These are phyloP conservation scores for Ogataea henricii DNA, from an alignment of 805 yeast species.

Conservation along the genomic window DNA sequence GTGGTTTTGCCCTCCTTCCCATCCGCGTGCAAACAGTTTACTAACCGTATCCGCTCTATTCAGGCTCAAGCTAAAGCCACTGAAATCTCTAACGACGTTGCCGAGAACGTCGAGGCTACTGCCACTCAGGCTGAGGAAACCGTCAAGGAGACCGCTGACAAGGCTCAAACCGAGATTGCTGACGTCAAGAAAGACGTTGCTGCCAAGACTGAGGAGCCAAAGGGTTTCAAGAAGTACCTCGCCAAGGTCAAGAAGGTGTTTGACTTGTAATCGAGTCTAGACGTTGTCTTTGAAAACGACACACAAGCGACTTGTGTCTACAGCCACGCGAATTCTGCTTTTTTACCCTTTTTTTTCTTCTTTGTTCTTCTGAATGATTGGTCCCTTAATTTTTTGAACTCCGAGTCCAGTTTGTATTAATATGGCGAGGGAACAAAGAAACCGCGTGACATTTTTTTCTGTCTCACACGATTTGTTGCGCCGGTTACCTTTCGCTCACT, in stretches of 20 bases:
- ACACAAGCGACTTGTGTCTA: background rate
- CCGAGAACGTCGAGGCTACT: constrained; percentile 12
- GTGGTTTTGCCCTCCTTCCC: background rate
- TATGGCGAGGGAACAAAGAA: background rate
- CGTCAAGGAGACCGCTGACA: constrained; percentile 11
- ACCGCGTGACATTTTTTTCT: background rate
- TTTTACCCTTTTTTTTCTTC: background rate
- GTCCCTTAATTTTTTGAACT: constrained; percentile 1
- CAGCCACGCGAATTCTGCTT: constrained; percentile 1
- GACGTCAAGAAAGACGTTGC: constrained; percentile 15
- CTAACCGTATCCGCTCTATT: background rate
- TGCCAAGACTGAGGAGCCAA: constrained; percentile 25
- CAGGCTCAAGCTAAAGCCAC: constrained; percentile 16
- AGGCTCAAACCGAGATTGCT: constrained; percentile 14
- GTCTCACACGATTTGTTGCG: background rate
- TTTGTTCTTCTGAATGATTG: background rate
- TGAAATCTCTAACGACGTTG: constrained; percentile 10
- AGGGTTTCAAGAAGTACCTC: constrained; percentile 32
- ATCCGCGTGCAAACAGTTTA: background rate
- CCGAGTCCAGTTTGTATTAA: constrained; percentile 6
- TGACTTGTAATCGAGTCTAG: constrained; percentile 9
- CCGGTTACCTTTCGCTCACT: background rate
- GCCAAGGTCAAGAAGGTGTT: constrained; percentile 33
- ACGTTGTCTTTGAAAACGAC: background rate
- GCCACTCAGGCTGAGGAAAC: constrained; percentile 11